Evolutionary conservation across 352 stramenopile genomes (phyloP).

Genomic region (Phytophthora palmivora): DNA sequence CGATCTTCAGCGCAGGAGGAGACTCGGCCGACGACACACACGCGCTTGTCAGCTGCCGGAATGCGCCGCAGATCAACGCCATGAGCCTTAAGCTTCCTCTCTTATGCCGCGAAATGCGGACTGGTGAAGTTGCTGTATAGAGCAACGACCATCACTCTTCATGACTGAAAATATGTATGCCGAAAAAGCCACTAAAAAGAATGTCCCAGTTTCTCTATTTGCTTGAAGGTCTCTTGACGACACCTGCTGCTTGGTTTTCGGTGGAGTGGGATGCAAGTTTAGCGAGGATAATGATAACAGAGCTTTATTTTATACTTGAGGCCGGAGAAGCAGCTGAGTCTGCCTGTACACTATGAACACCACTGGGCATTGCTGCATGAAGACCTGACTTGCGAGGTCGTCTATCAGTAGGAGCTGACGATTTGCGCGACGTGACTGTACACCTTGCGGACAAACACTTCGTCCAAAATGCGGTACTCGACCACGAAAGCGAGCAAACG

Average conservation of each 20-base stretch:
- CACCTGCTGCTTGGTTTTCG: neutral
- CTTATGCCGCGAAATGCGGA: slow-evolving; percentile 25
- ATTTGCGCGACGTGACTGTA: slow-evolving; percentile 62
- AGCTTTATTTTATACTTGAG: slow-evolving; percentile 38
- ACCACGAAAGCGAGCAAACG: slow-evolving; percentile 66
- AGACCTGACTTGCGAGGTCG: neutral
- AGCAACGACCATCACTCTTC: slow-evolving; percentile 33
- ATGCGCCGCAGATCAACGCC: slow-evolving; percentile 50
- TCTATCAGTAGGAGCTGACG: slow-evolving; percentile 33
- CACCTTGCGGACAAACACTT: slow-evolving; percentile 61
- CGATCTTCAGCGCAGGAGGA: slow-evolving; percentile 35
- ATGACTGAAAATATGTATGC: slow-evolving; percentile 17
- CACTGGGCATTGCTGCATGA: slow-evolving; percentile 1
- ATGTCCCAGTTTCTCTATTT: neutral
- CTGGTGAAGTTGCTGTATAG: slow-evolving; percentile 26
- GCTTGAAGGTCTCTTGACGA: slow-evolving; percentile 1
- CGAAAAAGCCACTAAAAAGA: slow-evolving; percentile 10
- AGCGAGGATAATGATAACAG: slow-evolving; percentile 23
- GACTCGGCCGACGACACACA: slow-evolving; percentile 48
- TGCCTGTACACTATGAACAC: slow-evolving; percentile 6
- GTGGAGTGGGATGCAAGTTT: neutral
- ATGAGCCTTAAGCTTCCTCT: slow-evolving; percentile 13
- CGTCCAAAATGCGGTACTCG: slow-evolving; percentile 70
- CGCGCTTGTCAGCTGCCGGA: slow-evolving; percentile 44
- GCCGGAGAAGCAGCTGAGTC: slow-evolving; percentile 11